phyloP scores from a whole-genome alignment of 169 alveolate genomes.

The Babesia ovata region DNA sequence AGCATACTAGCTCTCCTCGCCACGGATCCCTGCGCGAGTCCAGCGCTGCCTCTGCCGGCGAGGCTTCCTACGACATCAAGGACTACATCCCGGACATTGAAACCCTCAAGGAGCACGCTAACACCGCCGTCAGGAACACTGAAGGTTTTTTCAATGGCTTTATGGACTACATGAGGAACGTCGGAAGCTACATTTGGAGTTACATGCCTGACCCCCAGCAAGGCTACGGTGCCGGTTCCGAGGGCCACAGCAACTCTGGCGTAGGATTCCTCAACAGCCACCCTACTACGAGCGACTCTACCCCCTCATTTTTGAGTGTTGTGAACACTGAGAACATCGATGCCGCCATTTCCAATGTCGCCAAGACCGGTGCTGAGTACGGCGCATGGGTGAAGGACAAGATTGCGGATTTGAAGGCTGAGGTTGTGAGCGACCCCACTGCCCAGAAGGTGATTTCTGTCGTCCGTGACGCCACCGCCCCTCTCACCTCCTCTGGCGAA shows the following conservation, averaged over 20 bases:
- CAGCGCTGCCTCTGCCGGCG: background rate
- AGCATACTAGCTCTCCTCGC: background rate
- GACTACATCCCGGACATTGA: background rate
- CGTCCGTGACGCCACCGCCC: too few species aligned
- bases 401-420: background rate
- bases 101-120: background rate
- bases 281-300: background rate
- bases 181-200: background rate
- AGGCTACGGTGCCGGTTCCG: background rate
- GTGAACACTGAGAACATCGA: background rate
- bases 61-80: background rate
- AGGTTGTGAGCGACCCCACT: background rate
- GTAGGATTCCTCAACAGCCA: background rate
- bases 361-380: slow-evolving; percentile 5
- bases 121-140: background rate
- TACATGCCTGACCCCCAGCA: background rate
- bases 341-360: background rate
- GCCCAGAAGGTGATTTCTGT: background rate
- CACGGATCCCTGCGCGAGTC: background rate
- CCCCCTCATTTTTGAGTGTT: background rate
- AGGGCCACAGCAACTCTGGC: background rate
- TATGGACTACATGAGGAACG: background rate
- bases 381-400: background rate
- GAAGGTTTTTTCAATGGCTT: background rate
- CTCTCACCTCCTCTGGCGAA: too few species aligned